These are phyloP conservation scores for Brassica nigra DNA, from an alignment of 345 rosid species.

Conservation along the genomic window DNA sequence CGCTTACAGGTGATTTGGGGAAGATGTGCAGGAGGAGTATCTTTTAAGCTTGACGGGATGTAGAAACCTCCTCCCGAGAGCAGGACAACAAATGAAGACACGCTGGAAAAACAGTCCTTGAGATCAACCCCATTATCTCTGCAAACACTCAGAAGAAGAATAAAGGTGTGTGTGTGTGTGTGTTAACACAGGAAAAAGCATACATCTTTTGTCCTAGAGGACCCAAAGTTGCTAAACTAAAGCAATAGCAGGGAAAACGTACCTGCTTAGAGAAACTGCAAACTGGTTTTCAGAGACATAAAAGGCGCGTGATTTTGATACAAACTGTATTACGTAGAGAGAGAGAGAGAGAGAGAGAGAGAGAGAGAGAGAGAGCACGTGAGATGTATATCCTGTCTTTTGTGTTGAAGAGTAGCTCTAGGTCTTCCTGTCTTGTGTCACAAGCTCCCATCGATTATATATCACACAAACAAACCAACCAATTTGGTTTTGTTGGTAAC, in stretches of 20 bases:
- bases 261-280: too few relatives aligned
- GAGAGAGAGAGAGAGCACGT: constrained; percentile 50
- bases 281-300: background rate
- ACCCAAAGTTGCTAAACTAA: constrained; percentile 23
- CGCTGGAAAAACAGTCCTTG: constrained; percentile 89
- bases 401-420: background rate
- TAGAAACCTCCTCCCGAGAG: constrained; percentile 91
- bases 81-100: constrained; percentile 97
- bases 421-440: constrained; percentile 36
- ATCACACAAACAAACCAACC: background rate
- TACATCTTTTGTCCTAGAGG: constrained; percentile 11
- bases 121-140: constrained; percentile 84
- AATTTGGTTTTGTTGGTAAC: background rate
- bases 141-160: constrained; percentile 10
- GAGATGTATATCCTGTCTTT: constrained; percentile 32
- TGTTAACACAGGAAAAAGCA: constrained; percentile 10
- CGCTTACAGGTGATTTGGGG: constrained; percentile 79
- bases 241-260: background rate
- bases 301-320: constrained; percentile 48
- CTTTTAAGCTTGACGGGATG: constrained; percentile 97
- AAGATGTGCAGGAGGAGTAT: constrained; percentile 85
- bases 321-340: background rate
- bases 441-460: constrained; percentile 15
- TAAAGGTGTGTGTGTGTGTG: background rate
- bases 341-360: constrained; percentile 35